Base-by-base conservation (phyloP, 1,284 basidiomycete genomes). In the Kalmanozyma brasiliensis region DNA sequence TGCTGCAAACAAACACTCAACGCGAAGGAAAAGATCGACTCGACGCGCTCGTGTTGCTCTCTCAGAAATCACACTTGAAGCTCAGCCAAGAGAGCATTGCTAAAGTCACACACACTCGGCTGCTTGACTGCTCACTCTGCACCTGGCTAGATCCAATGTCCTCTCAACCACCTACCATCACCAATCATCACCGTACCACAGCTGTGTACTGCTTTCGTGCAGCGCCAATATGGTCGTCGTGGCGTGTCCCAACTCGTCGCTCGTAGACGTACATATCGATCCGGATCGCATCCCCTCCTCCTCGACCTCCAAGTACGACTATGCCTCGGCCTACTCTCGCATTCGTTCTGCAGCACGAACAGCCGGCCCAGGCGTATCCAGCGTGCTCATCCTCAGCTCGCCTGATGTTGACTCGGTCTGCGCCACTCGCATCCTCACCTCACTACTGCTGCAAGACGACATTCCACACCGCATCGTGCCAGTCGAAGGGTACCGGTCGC, bases 321-420 rank as follows among this genome's bases (percentile, higher is more conserved):
- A 76, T 44, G 67, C 72, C 4, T 67, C 74, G 6, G 79, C 79
- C 16, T 81, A 81, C 56, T 20, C 68, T 6, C 52, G 55, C 30
- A 78, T 81, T n/a, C 51, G 71, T 30, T 40, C 69, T 8, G 40
- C 65, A 11, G 60, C 73, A 5, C 58, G 56, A 11, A 34, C 70
- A 0, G 53, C 64, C 6, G 64, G 72, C 1, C 41, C 70, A 0
- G 67, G 71, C 7, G 66, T 76, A 6, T 70, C 77, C 1, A 53
- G 70, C 1, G 89, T 94, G 47, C 87, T 93, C 68, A 87, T 96
- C 55, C 88, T 95, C 63, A 91, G 91, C 42, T 89, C 92, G 4
- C 91, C 92, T 11, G 91, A 94, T 78, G 91, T 94, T 42, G 93
- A 96, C 83, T 91, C 92, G 14, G 84, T 96, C 7, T 94, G 92